Evolutionary conservation across 768 basidiomycete genomes (phyloP).

Genomic region (Artomyces pyxidatus): DNA sequence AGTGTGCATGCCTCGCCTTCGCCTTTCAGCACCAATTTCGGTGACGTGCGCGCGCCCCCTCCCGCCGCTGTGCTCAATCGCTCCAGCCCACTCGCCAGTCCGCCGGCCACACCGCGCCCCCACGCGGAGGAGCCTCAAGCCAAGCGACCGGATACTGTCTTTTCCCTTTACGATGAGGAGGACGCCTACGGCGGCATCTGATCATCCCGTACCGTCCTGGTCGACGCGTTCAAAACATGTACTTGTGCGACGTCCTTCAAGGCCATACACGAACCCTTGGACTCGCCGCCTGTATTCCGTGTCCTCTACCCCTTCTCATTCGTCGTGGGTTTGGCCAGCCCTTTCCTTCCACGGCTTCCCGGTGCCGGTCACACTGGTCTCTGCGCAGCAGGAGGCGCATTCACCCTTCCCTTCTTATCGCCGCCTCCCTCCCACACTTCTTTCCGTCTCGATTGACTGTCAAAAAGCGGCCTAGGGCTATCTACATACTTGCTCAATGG

Average conservation of each 20-base stretch:
- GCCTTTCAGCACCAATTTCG: conserved; percentile 18
- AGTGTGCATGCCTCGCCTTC: conserved; percentile 17
- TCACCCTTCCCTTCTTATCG: neutral
- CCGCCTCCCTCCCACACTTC: neutral
- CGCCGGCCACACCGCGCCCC: conserved; percentile 10
- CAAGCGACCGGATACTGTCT: conserved; percentile 39
- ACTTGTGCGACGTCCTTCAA: neutral
- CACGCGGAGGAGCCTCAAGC: conserved; percentile 12
- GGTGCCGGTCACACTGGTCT: neutral
- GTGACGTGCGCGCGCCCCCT: conserved; percentile 16
- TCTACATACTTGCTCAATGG: neutral
- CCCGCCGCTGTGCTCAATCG: conserved; percentile 14
- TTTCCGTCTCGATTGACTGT: neutral
- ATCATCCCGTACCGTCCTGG: conserved; percentile 14
- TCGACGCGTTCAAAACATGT: neutral
- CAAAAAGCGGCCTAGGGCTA: neutral
- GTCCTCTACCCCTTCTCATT: neutral
- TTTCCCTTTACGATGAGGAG: conserved; percentile 48
- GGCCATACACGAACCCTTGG: neutral
- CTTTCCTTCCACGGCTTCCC: neutral
- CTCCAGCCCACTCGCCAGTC: conserved; percentile 11
- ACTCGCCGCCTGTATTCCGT: neutral
- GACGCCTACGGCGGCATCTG: conserved; percentile 69
- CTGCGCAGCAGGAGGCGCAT: neutral
- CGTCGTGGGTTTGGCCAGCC: neutral